These are phyloP conservation scores for Hypoxylon sp. DNA, from an alignment of 2,329 filamentous ascomycete genomes.

Conservation along the genomic window DNA sequence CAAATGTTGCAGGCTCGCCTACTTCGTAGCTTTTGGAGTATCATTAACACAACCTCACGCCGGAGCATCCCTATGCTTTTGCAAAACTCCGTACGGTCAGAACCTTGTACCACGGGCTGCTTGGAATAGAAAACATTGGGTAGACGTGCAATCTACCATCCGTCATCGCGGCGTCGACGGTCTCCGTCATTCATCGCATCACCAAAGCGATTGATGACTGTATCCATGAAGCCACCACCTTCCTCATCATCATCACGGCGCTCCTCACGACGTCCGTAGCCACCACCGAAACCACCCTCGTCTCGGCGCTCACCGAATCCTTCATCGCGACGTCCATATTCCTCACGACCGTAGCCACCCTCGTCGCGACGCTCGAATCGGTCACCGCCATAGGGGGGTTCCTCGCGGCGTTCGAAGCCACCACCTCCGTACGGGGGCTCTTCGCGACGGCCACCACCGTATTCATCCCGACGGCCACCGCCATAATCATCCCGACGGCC, in stretches of 20 bases:
- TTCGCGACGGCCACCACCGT: too few relatives aligned
- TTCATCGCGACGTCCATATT: slow-evolving; percentile 17
- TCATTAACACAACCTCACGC: slow-evolving; percentile 27
- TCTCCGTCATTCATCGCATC: slow-evolving; percentile 42
- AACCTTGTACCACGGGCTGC: slow-evolving; percentile 17
- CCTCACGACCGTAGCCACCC: slow-evolving; percentile 11
- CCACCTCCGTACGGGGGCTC: too few relatives aligned
- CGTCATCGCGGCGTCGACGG: slow-evolving; percentile 40
- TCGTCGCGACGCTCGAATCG: slow-evolving; percentile 26
- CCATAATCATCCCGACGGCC: slow-evolving; percentile 46
- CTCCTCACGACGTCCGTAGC: slow-evolving; percentile 21
- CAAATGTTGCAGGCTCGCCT: slow-evolving; percentile 13
- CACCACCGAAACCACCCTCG: slow-evolving; percentile 21
- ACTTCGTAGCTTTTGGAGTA: slow-evolving; percentile 34
- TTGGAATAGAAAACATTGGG: slow-evolving; percentile 6
- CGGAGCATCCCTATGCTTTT: slow-evolving; percentile 4
- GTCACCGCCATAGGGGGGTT: slow-evolving; percentile 40
- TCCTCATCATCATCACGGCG: slow-evolving; percentile 40
- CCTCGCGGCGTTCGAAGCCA: slow-evolving; percentile 38
- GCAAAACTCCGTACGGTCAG: slow-evolving; percentile 13
- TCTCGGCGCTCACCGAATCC: slow-evolving; percentile 12
- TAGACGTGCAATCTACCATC: slow-evolving; percentile 42
- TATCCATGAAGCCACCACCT: slow-evolving; percentile 43
- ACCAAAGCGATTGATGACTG: slow-evolving; percentile 40
- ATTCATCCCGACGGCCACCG: slow-evolving; percentile 28